Evolutionary conservation across 176 grass and related monocot genomes (phyloP).

Genomic region (Puya raimondii): DNA sequence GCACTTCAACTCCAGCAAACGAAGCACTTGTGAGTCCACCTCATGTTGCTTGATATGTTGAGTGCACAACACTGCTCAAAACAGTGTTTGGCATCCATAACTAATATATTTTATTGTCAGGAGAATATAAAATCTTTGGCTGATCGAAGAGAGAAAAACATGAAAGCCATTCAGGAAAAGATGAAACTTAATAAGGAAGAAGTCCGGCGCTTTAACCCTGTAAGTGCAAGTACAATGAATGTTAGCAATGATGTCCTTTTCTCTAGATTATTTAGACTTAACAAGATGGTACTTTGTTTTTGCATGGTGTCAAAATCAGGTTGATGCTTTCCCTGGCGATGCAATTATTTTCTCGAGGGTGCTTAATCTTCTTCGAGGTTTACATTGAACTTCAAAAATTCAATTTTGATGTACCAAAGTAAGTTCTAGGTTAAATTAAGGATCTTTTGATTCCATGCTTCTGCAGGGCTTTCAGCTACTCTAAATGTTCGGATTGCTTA

Average conservation of each 20-base stretch:
- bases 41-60: neutral
- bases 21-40: slow-evolving; percentile 47
- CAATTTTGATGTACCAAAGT: neutral
- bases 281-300: slow-evolving; percentile 5
- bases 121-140: slow-evolving; percentile 67
- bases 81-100: neutral
- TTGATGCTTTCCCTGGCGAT: slow-evolving; percentile 99
- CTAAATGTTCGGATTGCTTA: slow-evolving; percentile 85
- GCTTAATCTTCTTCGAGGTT: slow-evolving; percentile 99
- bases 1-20: slow-evolving; percentile 61
- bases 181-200: slow-evolving; percentile 71
- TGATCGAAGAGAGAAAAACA: slow-evolving; percentile 78
- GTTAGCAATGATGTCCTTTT: slow-evolving; percentile 7
- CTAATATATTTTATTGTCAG: slow-evolving; percentile 29
- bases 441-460: slow-evolving; percentile 8
- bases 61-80: neutral
- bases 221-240: slow-evolving; percentile 32
- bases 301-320: slow-evolving; percentile 26
- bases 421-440: slow-evolving; percentile 8
- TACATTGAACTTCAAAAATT: slow-evolving; percentile 18
- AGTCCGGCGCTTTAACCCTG: slow-evolving; percentile 70
- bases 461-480: slow-evolving; percentile 75
- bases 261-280: slow-evolving; percentile 2
- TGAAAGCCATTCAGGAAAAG: slow-evolving; percentile 70
- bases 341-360: slow-evolving; percentile 91